Evolutionary conservation across 768 basidiomycete genomes (phyloP).

Genomic region (Lactarius quietus): DNA sequence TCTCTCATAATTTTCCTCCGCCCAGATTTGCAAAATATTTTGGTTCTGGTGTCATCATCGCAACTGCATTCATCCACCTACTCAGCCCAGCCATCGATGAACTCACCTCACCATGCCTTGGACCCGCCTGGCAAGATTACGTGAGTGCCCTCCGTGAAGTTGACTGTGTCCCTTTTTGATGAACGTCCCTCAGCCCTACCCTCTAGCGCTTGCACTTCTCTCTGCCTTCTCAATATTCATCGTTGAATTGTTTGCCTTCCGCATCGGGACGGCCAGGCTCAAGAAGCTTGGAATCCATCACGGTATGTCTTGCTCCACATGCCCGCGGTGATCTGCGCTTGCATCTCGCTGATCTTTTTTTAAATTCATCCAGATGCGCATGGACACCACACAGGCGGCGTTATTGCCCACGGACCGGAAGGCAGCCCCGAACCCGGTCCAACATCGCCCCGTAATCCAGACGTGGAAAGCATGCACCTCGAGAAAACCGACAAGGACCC

Average conservation of each 20-base stretch:
- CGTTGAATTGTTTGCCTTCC: slow-evolving; percentile 81
- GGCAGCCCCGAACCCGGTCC: slow-evolving; percentile 20
- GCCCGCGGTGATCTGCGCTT: not conserved
- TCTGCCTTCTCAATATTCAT: slow-evolving; percentile 84
- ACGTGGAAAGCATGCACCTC: not conserved
- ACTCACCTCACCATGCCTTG: slow-evolving; percentile 59
- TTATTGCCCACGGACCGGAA: slow-evolving; percentile 72
- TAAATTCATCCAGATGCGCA: slow-evolving; percentile 49
- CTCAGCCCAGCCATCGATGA: slow-evolving; percentile 70
- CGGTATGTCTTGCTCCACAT: slow-evolving; percentile 38
- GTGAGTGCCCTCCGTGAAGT: slow-evolving; percentile 42
- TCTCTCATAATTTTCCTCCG: not conserved
- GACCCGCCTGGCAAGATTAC: slow-evolving; percentile 64
- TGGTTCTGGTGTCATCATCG: slow-evolving; percentile 21
- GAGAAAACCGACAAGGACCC: slow-evolving; percentile 9
- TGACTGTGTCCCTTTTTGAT: not conserved
- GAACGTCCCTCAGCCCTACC: slow-evolving; percentile 58
- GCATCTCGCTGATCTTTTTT: not conserved
- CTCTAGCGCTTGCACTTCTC: slow-evolving; percentile 74
- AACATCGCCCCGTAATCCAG: not conserved
- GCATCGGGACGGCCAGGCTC: slow-evolving; percentile 77
- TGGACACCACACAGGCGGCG: slow-evolving; percentile 56
- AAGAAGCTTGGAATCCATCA: slow-evolving; percentile 58
- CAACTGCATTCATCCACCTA: slow-evolving; percentile 20
- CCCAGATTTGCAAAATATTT: slow-evolving; percentile 25